Evolutionary conservation across 768 basidiomycete genomes (phyloP).

Genomic region (Suillus plorans): DNA sequence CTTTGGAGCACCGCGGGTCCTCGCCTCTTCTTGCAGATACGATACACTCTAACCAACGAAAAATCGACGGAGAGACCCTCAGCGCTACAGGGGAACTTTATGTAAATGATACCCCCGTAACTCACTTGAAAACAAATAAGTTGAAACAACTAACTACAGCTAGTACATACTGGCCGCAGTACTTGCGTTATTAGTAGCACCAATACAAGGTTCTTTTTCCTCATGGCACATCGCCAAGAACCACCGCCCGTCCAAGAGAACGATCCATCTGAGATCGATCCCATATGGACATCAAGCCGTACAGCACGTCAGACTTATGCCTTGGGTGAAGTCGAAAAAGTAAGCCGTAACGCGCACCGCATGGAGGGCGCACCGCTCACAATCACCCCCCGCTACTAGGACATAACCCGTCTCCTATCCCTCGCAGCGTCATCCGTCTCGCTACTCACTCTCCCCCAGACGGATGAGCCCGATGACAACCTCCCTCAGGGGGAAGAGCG

Average conservation of each 20-base stretch:
- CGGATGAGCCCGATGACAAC: constrained; percentile 63
- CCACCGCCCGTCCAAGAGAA: constrained; percentile 6
- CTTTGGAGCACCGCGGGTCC: constrained; percentile 1
- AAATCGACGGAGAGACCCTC: neutral
- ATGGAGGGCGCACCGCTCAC: neutral
- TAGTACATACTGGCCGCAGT: no score
- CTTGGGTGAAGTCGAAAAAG: constrained; percentile 80
- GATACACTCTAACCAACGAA: neutral
- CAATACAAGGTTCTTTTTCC: neutral
- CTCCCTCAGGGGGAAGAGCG: constrained; percentile 81
- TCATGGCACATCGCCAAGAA: neutral
- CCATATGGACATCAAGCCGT: constrained; percentile 78
- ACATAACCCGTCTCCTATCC: constrained; percentile 72
- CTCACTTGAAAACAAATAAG: no score
- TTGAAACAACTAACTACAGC: no score
- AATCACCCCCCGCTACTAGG: constrained; percentile 45
- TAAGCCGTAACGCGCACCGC: constrained; percentile 21
- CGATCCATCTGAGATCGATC: constrained; percentile 53
- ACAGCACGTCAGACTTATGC: constrained; percentile 82
- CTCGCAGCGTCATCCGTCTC: constrained; percentile 79
- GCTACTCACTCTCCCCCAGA: constrained; percentile 80
- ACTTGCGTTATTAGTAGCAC: neutral
- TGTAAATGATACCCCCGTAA: neutral
- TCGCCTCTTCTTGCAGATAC: neutral
- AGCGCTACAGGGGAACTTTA: neutral